phyloP scores from a whole-genome alignment of 1,139 yeast genomes.

The Protomyces gravidus region DNA sequence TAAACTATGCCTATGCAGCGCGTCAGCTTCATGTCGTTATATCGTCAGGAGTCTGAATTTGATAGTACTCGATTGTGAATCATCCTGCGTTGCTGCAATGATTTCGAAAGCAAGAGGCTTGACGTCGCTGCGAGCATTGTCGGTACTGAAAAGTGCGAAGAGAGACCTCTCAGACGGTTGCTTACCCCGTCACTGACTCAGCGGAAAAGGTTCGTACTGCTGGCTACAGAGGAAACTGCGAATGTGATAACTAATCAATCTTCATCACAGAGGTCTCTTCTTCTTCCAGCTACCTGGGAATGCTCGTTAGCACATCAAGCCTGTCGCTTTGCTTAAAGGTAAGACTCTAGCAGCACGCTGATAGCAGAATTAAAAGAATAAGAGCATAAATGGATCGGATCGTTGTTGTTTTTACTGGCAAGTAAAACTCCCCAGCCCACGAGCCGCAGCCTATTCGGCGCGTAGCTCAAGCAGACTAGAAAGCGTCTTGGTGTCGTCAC shows the following conservation, averaged over 20 bases:
- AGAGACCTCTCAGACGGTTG: conserved; percentile 21
- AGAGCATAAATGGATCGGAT: conserved; percentile 10
- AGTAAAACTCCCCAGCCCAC: conserved; percentile 22
- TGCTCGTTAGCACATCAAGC: not conserved
- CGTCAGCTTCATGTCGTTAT: conserved; percentile 1
- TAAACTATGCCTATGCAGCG: no score
- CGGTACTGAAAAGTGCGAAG: not conserved
- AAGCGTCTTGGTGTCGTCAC: conserved; percentile 27
- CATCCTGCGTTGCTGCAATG: not conserved
- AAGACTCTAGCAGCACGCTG: not conserved
- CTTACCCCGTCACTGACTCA: conserved; percentile 28
- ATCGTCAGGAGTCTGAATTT: not conserved
- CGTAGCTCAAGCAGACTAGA: not conserved
- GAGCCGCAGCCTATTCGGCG: not conserved
- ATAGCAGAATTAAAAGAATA: not conserved
- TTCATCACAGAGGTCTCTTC: conserved; percentile 16
- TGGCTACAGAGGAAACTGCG: conserved; percentile 30
- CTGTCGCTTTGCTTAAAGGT: not conserved
- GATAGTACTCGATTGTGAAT: not conserved
- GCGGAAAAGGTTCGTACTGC: conserved; percentile 28
- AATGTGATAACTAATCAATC: conserved; percentile 26
- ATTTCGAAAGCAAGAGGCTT: not conserved
- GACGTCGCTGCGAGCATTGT: not conserved
- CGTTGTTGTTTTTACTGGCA: conserved; percentile 28
- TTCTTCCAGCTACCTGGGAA: not conserved